Evolutionary conservation across 495 filamentous ascomycete genomes (phyloP), one percentile per base, ranked within the genome.

Genomic region (Amniculicola lignicola): DNA sequence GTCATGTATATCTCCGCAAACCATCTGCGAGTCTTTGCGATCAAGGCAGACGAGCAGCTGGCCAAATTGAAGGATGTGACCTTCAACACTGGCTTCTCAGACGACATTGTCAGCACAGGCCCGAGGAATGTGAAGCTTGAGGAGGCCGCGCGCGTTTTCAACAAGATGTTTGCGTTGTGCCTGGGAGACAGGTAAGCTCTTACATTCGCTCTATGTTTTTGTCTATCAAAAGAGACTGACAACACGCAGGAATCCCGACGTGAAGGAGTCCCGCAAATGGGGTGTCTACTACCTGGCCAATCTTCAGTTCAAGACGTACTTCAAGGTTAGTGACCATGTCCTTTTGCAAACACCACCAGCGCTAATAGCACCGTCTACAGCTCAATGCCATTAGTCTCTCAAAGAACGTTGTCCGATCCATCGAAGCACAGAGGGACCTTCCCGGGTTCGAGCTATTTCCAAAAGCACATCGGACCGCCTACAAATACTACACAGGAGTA

Each of bases 241-340:
- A 36, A 22, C 11, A 37, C 66, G 65, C 44, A 70, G 16, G 51
- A 96, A 92, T 54, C 86, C 89, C 15, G 81, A 89, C 5, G 73
- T 95, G 21, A 86, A 92, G 66, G 86, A 93, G 38, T 96, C 92
- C 0, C 81, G 94, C 5, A 98, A 97, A 79, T 97, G 94, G 94
- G 94, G 88, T 0, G 82, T 92, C 36, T 98, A 97, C 73, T 86
- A 91, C 68, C 89, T 85, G 33, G 87, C 87, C 54, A 96, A 95
- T 63, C 79, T 97, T 1, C 74, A 96, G 7, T 97, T 98, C 80
- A 97, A 96, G 71, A 96, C 90, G 4, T 95, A 97, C 67, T 98
- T 97, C 80, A 94, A 88, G 74, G 80, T 78, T 69, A 38, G 16
- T 9, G 14, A 11, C 22, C 16, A 14, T 19, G 14, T 10, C 0